phyloP scores from a whole-genome alignment of 805 yeast genomes.

The Starmerella vaccinii region DNA sequence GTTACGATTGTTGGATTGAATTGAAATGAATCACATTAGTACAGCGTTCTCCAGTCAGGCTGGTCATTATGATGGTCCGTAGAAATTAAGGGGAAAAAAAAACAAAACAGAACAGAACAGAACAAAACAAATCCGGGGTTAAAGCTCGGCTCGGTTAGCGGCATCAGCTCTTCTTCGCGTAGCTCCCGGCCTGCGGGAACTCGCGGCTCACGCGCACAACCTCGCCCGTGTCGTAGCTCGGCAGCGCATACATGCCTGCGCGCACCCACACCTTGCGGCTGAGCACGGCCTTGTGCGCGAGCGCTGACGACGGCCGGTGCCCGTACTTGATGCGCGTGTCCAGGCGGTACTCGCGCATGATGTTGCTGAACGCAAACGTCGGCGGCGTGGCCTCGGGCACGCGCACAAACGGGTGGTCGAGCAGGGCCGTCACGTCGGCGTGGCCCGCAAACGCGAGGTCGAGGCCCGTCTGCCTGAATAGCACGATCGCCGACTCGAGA shows the following conservation, averaged over 20 bases:
- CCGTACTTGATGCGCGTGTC: conserved; percentile 26
- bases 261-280: conserved; percentile 18
- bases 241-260: conserved; percentile 24
- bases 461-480: conserved; percentile 8
- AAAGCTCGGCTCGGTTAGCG: too few relatives aligned
- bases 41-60: too few relatives aligned
- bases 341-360: conserved; percentile 38
- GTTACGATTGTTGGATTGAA: too few relatives aligned
- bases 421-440: conserved; percentile 25
- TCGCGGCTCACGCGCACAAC: conserved; percentile 14
- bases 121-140: too few relatives aligned
- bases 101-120: too few relatives aligned
- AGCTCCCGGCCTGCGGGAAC: conserved; percentile 22
- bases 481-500: conserved; percentile 3
- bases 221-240: conserved; percentile 25
- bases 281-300: conserved; percentile 20
- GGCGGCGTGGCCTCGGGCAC: conserved; percentile 45
- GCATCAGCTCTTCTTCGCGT: conserved; percentile 5
- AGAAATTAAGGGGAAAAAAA: too few relatives aligned
- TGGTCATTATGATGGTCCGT: too few relatives aligned
- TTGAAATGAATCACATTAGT: too few relatives aligned
- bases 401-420: conserved; percentile 29
- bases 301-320: conserved; percentile 21
- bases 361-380: conserved; percentile 47
- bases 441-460: not conserved